Evolutionary conservation across 768 basidiomycete genomes (phyloP), one percentile per base, ranked within the genome.

Genomic region (Panus rudis): DNA sequence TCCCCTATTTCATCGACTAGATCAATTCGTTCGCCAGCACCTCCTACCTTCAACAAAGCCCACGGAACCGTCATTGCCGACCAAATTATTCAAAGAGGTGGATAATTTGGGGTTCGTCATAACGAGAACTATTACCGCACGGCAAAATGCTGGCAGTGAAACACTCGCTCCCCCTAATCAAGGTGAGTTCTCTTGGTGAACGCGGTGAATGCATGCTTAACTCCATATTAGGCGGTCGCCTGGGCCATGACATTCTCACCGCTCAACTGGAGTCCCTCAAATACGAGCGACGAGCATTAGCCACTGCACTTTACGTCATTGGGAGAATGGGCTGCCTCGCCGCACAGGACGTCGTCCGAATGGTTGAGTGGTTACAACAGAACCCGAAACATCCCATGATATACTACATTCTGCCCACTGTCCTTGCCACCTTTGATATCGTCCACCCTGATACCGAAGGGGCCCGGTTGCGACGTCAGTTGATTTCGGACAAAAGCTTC

Each of bases 221-320:
- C 17, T 23, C 10, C 12, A 11, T 32, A 3, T 37, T 32, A 43
- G 43, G 24, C 22, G 43, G 41, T 2, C 42, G 39, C 2, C 63
- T 92, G 33, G 84, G 86, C 6, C 72, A 70, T 35, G 82, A 85
- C 47, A 69, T 88, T 46, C 67, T 84, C 1, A 75, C 70, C 37
- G 76, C 81, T 28, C 78, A 86, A 23, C 75, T 77, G 52, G 79
- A 86, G 26, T 86, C 83, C 0, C 68, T 92, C 39, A 78, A 75
- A 54, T 80, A 81, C 41, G 87, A 92, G 55, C 72, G 88, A 49
- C 74, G 84, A 10, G 68, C 71, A 38, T 72, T 92, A 4, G 78
- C 79, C 16, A 69, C 71, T n/a, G 69, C 76, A 12, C 69, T 88
- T 26, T 78, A 73, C 58, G 65, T 76, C 20, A 65, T 90, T 42